These are phyloP conservation scores for Euphorbia schlechtendalii DNA, from an alignment of 441 rosid genomes.

Conservation along the genomic window DNA sequence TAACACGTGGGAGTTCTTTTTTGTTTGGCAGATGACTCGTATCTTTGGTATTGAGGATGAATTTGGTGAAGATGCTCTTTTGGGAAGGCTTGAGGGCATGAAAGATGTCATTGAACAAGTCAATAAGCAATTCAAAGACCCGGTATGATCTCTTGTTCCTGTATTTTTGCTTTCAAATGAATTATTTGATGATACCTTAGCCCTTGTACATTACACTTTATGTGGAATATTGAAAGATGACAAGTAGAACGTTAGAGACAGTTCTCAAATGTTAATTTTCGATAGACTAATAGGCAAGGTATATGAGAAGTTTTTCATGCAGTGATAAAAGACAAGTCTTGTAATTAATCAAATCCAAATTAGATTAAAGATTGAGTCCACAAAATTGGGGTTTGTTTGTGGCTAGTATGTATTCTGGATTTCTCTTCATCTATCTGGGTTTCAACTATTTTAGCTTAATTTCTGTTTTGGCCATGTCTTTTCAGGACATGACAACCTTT, in stretches of 20 bases:
- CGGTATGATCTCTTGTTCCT: slow-evolving; percentile 44
- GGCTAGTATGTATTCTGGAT: not conserved
- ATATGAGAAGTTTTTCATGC: not conserved
- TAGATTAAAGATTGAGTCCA: not conserved
- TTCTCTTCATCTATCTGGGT: not conserved
- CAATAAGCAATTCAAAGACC: slow-evolving; percentile 91
- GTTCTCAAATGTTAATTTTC: too few species aligned
- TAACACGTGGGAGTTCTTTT: slow-evolving; percentile 8
- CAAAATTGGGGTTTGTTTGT: not conserved
- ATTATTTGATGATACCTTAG: not conserved
- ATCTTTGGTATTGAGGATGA: slow-evolving; percentile 80
- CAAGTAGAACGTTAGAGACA: too few species aligned
- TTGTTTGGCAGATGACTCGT: slow-evolving; percentile 64
- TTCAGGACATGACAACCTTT: slow-evolving; percentile 93
- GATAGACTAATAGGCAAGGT: not conserved
- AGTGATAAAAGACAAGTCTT: not conserved
- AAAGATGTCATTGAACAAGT: slow-evolving; percentile 97
- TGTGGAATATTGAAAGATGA: too few species aligned
- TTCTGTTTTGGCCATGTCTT: not conserved
- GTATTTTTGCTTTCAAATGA: not conserved
- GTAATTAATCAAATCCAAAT: not conserved
- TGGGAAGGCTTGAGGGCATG: slow-evolving; percentile 98
- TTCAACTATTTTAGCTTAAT: not conserved
- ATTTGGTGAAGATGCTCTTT: slow-evolving; percentile 91
- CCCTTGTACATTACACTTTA: not conserved